Percentiles rank a stretch among this genome's conserved stretches.
Conservation (phyloP, 495 filamentous ascomycete genomes). For the Melanomma pulvis-pyrius region DNA sequence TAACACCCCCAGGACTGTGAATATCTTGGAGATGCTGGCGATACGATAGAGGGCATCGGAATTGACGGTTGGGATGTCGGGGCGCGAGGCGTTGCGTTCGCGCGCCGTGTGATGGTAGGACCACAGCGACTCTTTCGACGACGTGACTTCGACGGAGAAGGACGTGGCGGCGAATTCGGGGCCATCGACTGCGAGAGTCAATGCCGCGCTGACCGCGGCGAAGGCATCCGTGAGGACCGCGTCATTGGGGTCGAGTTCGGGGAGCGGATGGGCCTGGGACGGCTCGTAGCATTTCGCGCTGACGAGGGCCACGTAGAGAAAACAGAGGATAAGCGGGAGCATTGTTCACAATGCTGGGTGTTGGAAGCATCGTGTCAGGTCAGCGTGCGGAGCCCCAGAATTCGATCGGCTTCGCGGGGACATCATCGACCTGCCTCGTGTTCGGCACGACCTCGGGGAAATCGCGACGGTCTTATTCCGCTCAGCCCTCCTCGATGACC, state of each 20-base stretch:
- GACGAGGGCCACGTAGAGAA: slow-evolving; percentile 1
- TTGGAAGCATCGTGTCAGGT: slow-evolving; percentile 3
- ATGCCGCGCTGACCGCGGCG: slow-evolving; percentile 11
- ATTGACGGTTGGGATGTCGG: slow-evolving; percentile 35
- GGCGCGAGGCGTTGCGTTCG: slow-evolving; percentile 39
- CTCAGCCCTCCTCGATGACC: no score
- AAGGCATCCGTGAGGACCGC: slow-evolving; percentile 16
- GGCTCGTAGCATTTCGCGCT: slow-evolving; percentile 34
- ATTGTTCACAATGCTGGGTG: slow-evolving; percentile 4
- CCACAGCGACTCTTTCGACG: slow-evolving; percentile 41
- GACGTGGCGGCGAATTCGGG: slow-evolving; percentile 35
- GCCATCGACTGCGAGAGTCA: slow-evolving; percentile 1
- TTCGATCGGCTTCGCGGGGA: not conserved
- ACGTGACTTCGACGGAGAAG: slow-evolving; percentile 44
- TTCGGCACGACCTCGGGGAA: not conserved
- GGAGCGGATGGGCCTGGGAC: slow-evolving; percentile 21
- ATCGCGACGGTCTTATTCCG: not conserved
- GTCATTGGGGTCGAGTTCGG: slow-evolving; percentile 20
- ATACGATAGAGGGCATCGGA: slow-evolving; percentile 45
- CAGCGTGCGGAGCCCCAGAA: not conserved
- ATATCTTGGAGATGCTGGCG: slow-evolving; percentile 45
- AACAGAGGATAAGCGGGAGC: not conserved
- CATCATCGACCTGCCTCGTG: not conserved
- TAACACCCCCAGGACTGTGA: slow-evolving; percentile 44
- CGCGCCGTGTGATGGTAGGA: slow-evolving; percentile 42